Evolutionary conservation across 129 eudicot genomes (phyloP).

Genomic region (Daucus carota): DNA sequence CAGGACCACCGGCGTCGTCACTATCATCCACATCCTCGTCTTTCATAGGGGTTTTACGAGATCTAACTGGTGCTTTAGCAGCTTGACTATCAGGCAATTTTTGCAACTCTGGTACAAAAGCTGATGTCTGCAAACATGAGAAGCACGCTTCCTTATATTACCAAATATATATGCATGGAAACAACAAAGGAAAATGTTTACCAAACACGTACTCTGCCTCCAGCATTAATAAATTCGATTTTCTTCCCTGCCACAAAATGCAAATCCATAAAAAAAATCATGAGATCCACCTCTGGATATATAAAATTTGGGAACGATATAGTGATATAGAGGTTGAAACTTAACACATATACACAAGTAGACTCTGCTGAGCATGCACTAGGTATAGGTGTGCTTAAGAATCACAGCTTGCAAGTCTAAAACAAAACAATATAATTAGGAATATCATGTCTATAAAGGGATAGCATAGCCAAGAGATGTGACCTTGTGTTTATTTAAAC

Average conservation of each 20-base stretch:
- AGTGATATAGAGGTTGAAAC: background rate
- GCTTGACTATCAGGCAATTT: constrained; percentile 62
- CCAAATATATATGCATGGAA: background rate
- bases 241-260: constrained; percentile 57
- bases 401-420: background rate
- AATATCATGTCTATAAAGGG: background rate
- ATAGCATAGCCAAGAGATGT: background rate
- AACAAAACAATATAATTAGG: background rate
- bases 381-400: background rate
- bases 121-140: constrained; percentile 59
- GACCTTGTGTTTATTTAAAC: background rate
- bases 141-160: constrained; percentile 6
- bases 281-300: background rate
- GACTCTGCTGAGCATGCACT: background rate
- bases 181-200: background rate
- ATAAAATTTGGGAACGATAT: constrained; percentile 13
- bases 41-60: constrained; percentile 22
- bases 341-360: background rate
- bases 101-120: constrained; percentile 86
- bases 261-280: background rate
- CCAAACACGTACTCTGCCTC: constrained; percentile 78
- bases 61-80: constrained; percentile 40
- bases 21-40: constrained; percentile 5
- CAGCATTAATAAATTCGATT: constrained; percentile 75
- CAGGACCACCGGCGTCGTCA: constrained; percentile 12